Evolutionary conservation across 805 yeast species (phyloP).

Genomic region (Debaryomyces maramus): DNA sequence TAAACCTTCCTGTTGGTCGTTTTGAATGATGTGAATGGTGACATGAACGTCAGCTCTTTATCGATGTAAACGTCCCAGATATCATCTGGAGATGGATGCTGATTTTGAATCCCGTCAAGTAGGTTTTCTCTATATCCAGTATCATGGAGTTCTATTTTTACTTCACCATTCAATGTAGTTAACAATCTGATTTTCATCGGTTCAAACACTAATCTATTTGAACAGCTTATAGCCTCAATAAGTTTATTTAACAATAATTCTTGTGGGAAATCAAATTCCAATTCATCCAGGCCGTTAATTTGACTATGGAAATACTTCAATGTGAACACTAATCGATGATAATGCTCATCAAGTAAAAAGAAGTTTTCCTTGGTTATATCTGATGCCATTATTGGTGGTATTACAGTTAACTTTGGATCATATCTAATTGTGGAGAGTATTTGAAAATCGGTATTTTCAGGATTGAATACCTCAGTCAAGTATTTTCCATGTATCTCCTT

Average conservation of each 20-base stretch:
- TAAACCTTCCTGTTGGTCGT: slow-evolving; percentile 74
- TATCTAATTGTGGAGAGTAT: slow-evolving; percentile 72
- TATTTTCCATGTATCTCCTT: slow-evolving; percentile 10
- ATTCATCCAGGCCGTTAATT: slow-evolving; percentile 5
- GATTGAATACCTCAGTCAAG: slow-evolving; percentile 7
- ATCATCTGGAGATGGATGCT: slow-evolving; percentile 7
- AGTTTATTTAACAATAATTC: slow-evolving; percentile 38
- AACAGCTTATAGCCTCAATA: slow-evolving; percentile 23
- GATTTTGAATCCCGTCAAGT: slow-evolving; percentile 25
- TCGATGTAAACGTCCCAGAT: slow-evolving; percentile 67
- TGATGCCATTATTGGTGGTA: slow-evolving; percentile 25
- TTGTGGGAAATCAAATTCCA: slow-evolving; percentile 43
- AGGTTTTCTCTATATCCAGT: slow-evolving; percentile 26
- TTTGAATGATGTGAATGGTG: slow-evolving; percentile 85
- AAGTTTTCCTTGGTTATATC: slow-evolving; percentile 40
- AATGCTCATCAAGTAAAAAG: slow-evolving; percentile 65
- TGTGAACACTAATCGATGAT: slow-evolving; percentile 55
- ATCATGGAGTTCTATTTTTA: slow-evolving; percentile 33
- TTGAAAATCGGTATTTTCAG: slow-evolving; percentile 43
- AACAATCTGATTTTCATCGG: slow-evolving; percentile 38
- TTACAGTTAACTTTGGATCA: slow-evolving; percentile 55
- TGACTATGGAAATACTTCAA: slow-evolving; percentile 47
- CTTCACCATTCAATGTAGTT: slow-evolving; percentile 26
- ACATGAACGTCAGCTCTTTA: slow-evolving; percentile 47
- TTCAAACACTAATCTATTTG: slow-evolving; percentile 18